Base-by-base conservation (phyloP, 805 yeast genomes). In the Aciculoconidium aculeatum region DNA sequence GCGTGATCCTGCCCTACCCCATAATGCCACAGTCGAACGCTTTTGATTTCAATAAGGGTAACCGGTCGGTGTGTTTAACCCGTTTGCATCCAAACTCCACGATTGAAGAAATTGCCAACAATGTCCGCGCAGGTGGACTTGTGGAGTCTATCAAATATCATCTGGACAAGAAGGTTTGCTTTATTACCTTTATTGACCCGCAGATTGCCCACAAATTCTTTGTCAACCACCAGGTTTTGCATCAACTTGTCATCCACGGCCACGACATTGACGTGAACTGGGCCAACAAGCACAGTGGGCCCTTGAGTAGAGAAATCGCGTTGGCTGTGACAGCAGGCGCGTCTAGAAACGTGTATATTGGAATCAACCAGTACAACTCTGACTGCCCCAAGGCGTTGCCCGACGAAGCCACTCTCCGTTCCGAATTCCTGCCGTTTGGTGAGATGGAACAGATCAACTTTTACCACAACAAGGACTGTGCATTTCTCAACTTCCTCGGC, bases 381-480 rank as follows among this genome's bases (percentile, higher is more conserved):
- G 22, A 39, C 22, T n/a, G n/a, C n/a, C n/a, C n/a, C n/a, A 15
- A 21, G 13, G 21, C 23, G 14, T 41, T 62, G n/a, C 68, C 70
- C 1, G 44, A 35, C 21, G 80, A 70, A 35, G 60, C 56, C 1
- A 61, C 61, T 12, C 51, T 82, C 20, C 62, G 87, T 31, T 40
- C 51, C 4, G 90, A 82, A 49, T 81, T 82, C 38, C 53, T 66
- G 4, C 51, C 51, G 11, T 82, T 74, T 58, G 94, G 94, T 7
- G 80, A 70, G 12, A 61, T 80, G 47, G 94, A 82, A 51, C 92
- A 81, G 49, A 76, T 82, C 34, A 82, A 82, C 45, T 79, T 70
- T 44, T 72, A 77, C 44, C 78, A 68, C 43, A 78, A 77, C 48
- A 74, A 75, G 13, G 76, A 73, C 40, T 80, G 90, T 59, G 87